A percentile compares a stretch with the other conserved stretches of the same genome.
Conservation (phyloP, 2,329 filamentous ascomycete genomes). For the Exserohilum turcica region DNA sequence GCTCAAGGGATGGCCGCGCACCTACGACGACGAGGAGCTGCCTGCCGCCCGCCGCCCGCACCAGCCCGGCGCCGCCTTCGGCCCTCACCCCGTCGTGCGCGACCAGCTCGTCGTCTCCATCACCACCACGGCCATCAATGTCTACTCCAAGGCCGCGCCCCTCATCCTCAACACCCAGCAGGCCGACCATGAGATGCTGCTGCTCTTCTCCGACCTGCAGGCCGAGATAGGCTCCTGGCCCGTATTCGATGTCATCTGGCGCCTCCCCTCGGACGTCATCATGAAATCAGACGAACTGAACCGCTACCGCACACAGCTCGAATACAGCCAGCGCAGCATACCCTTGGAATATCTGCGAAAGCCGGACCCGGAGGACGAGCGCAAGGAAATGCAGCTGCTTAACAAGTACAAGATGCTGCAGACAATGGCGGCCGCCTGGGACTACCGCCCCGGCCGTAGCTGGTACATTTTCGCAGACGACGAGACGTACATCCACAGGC, state of each 20-base stretch:
- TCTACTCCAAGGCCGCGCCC: slow-evolving; percentile 59
- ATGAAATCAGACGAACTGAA: slow-evolving; percentile 40
- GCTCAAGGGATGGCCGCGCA: slow-evolving; percentile 41
- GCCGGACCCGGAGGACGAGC: slow-evolving; percentile 26
- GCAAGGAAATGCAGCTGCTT: slow-evolving; percentile 25
- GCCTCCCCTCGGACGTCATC: slow-evolving; percentile 37
- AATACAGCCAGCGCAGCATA: slow-evolving; percentile 37
- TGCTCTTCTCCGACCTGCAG: slow-evolving; percentile 48
- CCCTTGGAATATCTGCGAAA: slow-evolving; percentile 30
- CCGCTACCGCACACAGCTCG: slow-evolving; percentile 44
- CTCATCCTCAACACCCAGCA: slow-evolving; percentile 29
- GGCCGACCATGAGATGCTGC: slow-evolving; percentile 43
- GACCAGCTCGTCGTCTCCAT: slow-evolving; percentile 58
- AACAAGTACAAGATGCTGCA: slow-evolving; percentile 50
- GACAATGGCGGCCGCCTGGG: slow-evolving; percentile 43
- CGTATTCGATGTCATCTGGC: slow-evolving; percentile 47
- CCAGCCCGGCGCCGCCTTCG: slow-evolving; percentile 18
- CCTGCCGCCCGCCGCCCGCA: slow-evolving; percentile 27
- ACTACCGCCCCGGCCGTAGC: slow-evolving; percentile 53
- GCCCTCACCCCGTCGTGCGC: slow-evolving; percentile 26
- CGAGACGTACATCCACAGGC: slow-evolving; percentile 63
- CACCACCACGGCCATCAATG: slow-evolving; percentile 62
- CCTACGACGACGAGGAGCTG: slow-evolving; percentile 42
- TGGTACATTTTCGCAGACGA: slow-evolving; percentile 67
- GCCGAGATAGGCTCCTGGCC: slow-evolving; percentile 42